Evolutionary conservation across 768 basidiomycete genomes (phyloP).

Genomic region (Suillus paluster): DNA sequence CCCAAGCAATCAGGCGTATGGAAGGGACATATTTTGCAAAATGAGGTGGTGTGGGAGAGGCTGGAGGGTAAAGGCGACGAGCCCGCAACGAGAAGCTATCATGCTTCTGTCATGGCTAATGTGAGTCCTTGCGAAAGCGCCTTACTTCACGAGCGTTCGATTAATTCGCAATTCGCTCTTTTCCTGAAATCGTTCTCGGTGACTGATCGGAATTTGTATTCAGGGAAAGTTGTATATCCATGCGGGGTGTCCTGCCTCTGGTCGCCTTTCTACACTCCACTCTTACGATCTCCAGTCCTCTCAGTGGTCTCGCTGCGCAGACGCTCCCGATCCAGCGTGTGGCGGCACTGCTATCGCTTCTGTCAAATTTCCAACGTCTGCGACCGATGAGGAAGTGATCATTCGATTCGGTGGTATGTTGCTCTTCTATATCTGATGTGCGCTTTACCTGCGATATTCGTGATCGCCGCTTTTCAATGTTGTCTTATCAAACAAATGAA

Average conservation of each 20-base stretch:
- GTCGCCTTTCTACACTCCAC: slow-evolving; percentile 41
- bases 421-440: slow-evolving; percentile 10
- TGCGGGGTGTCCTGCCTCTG: slow-evolving; percentile 43
- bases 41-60: slow-evolving; percentile 34
- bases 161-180: background rate
- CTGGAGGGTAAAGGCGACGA: slow-evolving; percentile 31
- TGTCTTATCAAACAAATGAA: background rate
- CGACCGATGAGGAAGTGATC: slow-evolving; percentile 26
- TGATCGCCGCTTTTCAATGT: slow-evolving; percentile 1
- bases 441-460: slow-evolving; percentile 1
- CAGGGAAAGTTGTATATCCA: slow-evolving; percentile 43
- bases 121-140: slow-evolving; percentile 23
- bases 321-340: slow-evolving; percentile 42
- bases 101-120: slow-evolving; percentile 32
- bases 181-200: background rate
- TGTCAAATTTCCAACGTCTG: slow-evolving; percentile 19
- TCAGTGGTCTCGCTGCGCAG: slow-evolving; percentile 37
- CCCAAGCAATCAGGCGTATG: slow-evolving; percentile 34
- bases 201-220: background rate
- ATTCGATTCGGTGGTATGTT: slow-evolving; percentile 42
- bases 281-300: slow-evolving; percentile 33
- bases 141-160: background rate
- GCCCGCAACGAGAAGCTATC: slow-evolving; percentile 42
- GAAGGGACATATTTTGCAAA: slow-evolving; percentile 19
- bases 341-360: slow-evolving; percentile 46